Percentiles rank a stretch among this genome's conserved stretches.
Evolutionary conservation across 306 rosid genomes (phyloP).

Genomic region (Pterocarpus macrocarpus): DNA sequence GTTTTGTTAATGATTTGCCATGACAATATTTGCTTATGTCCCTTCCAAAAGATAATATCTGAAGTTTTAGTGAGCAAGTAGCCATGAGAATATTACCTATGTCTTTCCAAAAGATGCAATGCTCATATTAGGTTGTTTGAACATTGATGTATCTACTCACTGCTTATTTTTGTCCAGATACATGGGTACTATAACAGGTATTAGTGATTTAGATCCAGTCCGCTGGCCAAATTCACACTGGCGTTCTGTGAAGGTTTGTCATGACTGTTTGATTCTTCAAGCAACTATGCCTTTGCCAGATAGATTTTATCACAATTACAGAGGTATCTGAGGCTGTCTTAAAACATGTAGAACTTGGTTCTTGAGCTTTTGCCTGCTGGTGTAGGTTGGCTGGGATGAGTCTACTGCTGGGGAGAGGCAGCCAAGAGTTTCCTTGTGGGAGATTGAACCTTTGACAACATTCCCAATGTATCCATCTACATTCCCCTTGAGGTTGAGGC

Average conservation of each 20-base stretch:
- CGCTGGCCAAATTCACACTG: conserved; percentile 85
- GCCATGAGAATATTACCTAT: neutral
- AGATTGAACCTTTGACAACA: conserved; percentile 90
- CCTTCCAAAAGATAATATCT: conserved; percentile 9
- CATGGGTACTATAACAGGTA: conserved; percentile 86
- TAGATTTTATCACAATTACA: conserved; percentile 39
- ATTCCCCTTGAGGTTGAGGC: conserved; percentile 82
- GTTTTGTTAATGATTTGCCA: conserved; percentile 18
- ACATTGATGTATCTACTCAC: conserved; percentile 23
- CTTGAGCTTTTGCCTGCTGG: conserved; percentile 31
- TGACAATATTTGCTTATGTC: neutral
- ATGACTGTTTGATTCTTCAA: conserved; percentile 37
- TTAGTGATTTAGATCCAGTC: conserved; percentile 72
- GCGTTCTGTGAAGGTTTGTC: conserved; percentile 85
- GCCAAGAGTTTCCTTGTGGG: conserved; percentile 95
- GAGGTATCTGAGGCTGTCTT: conserved; percentile 19
- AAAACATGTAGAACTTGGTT: conserved; percentile 17
- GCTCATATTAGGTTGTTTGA: conserved; percentile 3
- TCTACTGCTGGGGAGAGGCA: conserved; percentile 95
- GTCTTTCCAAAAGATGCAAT: neutral
- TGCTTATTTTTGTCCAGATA: conserved; percentile 58
- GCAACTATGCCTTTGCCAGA: conserved; percentile 29
- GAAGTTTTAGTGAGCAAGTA: conserved; percentile 5
- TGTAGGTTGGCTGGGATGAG: conserved; percentile 97
- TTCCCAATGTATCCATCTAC: conserved; percentile 94